Evolutionary conservation across 2,329 filamentous ascomycete species (phyloP).

Genomic region (Talaromyces sp.): DNA sequence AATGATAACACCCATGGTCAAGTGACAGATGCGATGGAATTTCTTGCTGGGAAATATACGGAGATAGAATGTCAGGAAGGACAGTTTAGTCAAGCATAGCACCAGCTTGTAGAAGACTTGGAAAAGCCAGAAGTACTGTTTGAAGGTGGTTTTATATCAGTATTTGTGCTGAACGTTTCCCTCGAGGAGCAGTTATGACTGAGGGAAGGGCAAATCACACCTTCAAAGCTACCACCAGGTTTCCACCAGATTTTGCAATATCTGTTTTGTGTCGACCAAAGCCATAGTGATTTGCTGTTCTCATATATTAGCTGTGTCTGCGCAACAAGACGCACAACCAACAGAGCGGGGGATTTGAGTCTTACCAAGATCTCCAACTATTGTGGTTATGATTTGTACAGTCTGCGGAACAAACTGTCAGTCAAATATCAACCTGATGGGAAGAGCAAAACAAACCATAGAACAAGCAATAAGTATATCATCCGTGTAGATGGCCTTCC

Average conservation of each 20-base stretch:
- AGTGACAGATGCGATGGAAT: slow-evolving; percentile 19
- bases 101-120: slow-evolving; percentile 21
- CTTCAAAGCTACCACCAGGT: slow-evolving; percentile 16
- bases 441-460: slow-evolving; percentile 12
- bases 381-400: slow-evolving; percentile 16
- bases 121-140: slow-evolving; percentile 20
- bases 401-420: slow-evolving; percentile 3
- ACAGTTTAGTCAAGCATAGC: slow-evolving; percentile 18
- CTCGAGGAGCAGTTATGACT: neutral
- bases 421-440: neutral
- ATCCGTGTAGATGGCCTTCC: slow-evolving; percentile 15
- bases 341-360: neutral
- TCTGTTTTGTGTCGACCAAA: slow-evolving; percentile 19
- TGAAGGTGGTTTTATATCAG: neutral
- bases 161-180: neutral
- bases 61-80: slow-evolving; percentile 20
- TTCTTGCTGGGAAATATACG: slow-evolving; percentile 20
- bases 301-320: neutral
- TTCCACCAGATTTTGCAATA: slow-evolving; percentile 16
- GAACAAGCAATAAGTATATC: slow-evolving; percentile 19
- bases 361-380: slow-evolving; percentile 19
- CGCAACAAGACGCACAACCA: neutral
- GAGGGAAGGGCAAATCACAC: neutral
- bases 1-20: slow-evolving; percentile 17
- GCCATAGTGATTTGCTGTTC: slow-evolving; percentile 17